Base-by-base conservation (phyloP, 2,329 filamentous ascomycete species). In the Bipolaris cookei region DNA sequence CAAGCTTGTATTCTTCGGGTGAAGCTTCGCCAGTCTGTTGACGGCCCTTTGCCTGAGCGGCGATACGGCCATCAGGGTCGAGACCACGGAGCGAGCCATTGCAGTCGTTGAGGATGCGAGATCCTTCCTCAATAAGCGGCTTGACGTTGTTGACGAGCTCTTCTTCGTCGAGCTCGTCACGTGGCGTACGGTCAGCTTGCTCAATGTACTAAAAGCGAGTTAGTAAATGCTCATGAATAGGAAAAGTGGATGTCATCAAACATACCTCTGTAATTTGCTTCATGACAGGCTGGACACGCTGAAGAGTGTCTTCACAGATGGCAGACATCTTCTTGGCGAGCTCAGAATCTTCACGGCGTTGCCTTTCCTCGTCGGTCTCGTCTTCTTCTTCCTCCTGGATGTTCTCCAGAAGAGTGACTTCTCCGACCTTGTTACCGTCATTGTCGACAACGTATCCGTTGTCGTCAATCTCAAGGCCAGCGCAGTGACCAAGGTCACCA, bases 121-220 rank as follows among this genome's bases (percentile, higher is more conserved):
- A 86, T 45, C 88, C 92, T 76, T 97, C 90, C 76, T 97, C 92
- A 70, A 97, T 91, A 13, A 97, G 83, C 1, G 93, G 93, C 77
- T 89, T 91, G 68, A 97, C 91, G 56, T 92, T 85, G 74, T 90
- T 87, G 70, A 97, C 92, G 4, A 97, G 86, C 66, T 90, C 85
- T 71, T 97, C 91, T 75, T 97, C 93, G 70, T 97, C 92, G 21
- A 94, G 88, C 67, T 97, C 92, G 4, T 96, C 91, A 77, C 91
- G 90, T 41, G 90, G 89, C 25, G 89, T 91, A 63, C 87, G 86
- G 76, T 97, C 91, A 25, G 90, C 91, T 53, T 83, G 83, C 67
- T 96, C 90, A 68, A 96, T 90, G 78, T 89, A 84, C 86, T 91
- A 63, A 42, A n/a, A 3, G 58, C 30, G 42, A 14, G 56, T 74